A percentile compares a stretch with the other conserved stretches of the same genome.
Evolutionary conservation across 768 basidiomycete species (phyloP).

Genomic region (Boletellus sp.): DNA sequence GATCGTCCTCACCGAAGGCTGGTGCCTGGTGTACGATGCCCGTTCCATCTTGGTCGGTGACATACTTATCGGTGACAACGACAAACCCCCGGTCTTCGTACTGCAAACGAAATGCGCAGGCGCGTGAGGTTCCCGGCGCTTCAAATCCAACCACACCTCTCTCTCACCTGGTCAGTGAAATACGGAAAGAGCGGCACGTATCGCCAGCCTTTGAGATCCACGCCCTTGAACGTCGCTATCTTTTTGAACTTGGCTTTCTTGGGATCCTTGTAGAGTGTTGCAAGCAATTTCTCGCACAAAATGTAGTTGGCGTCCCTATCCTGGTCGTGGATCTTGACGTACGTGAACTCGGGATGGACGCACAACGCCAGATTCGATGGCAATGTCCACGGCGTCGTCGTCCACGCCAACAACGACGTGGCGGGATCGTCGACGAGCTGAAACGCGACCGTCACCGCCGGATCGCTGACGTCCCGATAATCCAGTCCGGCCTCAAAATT

Average conservation of each 20-base stretch:
- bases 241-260: slow-evolving; percentile 97
- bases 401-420: slow-evolving; percentile 94
- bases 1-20: slow-evolving; percentile 98
- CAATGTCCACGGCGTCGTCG: slow-evolving; percentile 97
- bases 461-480: slow-evolving; percentile 92
- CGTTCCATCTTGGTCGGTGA: slow-evolving; percentile 90
- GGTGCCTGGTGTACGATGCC: slow-evolving; percentile 99
- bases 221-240: slow-evolving; percentile 79
- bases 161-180: slow-evolving; percentile 84
- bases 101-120: slow-evolving; percentile 37
- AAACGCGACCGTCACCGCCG: slow-evolving; percentile 92
- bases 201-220: slow-evolving; percentile 94
- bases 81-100: slow-evolving; percentile 89
- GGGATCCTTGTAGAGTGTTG: slow-evolving; percentile 90
- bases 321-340: slow-evolving; percentile 94
- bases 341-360: slow-evolving; percentile 93
- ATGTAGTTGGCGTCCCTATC: slow-evolving; percentile 87
- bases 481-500: slow-evolving; percentile 96
- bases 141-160: slow-evolving; percentile 12
- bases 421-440: slow-evolving; percentile 89
- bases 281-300: slow-evolving; percentile 81
- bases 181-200: slow-evolving; percentile 96
- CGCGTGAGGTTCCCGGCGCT: neutral
- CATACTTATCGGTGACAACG: slow-evolving; percentile 88
- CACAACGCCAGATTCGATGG: slow-evolving; percentile 95